Conservation (phyloP, 2,329 filamentous ascomycete species). For the Talaromyces sp. region DNA sequence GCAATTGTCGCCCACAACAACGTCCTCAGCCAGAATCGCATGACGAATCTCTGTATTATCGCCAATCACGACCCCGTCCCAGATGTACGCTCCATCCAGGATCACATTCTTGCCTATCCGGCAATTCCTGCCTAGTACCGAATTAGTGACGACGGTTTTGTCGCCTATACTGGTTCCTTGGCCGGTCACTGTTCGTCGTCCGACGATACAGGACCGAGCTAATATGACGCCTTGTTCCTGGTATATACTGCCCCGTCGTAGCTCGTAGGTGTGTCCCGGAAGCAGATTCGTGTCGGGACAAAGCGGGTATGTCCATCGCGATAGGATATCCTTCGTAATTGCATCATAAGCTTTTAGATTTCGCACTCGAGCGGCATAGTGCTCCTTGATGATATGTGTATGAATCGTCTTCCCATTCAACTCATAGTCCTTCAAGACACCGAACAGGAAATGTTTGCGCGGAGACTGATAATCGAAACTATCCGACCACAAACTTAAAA, state of each 20-base stretch:
- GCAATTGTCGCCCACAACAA: conserved; percentile 65
- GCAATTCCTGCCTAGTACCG: conserved; percentile 77
- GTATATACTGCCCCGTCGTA: conserved; percentile 65
- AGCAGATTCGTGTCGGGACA: conserved; percentile 85
- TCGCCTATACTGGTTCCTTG: conserved; percentile 69
- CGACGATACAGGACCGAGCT: conserved; percentile 65
- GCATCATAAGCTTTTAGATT: conserved; percentile 87
- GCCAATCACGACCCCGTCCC: conserved; percentile 74
- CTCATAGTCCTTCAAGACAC: conserved; percentile 93
- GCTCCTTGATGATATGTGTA: conserved; percentile 73
- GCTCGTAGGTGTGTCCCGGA: conserved; percentile 68
- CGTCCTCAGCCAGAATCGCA: conserved; percentile 71
- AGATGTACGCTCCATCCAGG: conserved; percentile 76
- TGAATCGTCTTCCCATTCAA: conserved; percentile 97
- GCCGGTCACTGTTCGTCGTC: conserved; percentile 68
- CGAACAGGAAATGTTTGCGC: conserved; percentile 80
- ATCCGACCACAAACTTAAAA: conserved; percentile 91
- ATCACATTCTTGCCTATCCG: conserved; percentile 78
- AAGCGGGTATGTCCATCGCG: conserved; percentile 81
- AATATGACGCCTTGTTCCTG: conserved; percentile 73
- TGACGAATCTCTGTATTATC: conserved; percentile 66
- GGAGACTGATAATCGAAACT: conserved; percentile 95
- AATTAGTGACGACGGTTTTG: conserved; percentile 64
- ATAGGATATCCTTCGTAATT: conserved; percentile 78
- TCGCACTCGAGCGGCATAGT: conserved; percentile 80